phyloP scores from a whole-genome alignment of 2,329 filamentous ascomycete species.

The Aspergillus terreus region DNA sequence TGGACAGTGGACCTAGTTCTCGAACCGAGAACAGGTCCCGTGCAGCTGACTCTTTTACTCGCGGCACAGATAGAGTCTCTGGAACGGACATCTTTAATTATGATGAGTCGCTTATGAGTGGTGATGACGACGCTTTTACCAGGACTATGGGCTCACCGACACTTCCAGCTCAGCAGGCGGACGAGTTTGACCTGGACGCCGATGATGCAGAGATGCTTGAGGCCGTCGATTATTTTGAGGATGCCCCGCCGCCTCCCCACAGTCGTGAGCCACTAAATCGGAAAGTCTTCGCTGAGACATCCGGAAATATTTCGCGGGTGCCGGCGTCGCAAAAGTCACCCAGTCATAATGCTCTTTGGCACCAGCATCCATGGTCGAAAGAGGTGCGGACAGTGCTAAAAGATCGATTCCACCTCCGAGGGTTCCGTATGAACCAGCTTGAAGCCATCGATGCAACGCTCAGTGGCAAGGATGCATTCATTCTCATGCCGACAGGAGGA shows the following conservation, averaged over 20 bases:
- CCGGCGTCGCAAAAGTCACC: conserved; percentile 31
- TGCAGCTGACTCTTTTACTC: conserved; percentile 2
- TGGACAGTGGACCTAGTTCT: neutral
- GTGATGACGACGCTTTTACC: conserved; percentile 29
- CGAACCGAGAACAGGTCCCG: conserved; percentile 2
- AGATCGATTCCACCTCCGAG: conserved; percentile 76
- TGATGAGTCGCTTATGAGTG: conserved; percentile 19
- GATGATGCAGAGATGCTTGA: conserved; percentile 47
- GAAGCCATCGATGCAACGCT: conserved; percentile 95
- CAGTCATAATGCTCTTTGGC: conserved; percentile 43
- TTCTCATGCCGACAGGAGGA: conserved; percentile 96
- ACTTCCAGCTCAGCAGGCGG: conserved; percentile 17
- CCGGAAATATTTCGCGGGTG: conserved; percentile 33
- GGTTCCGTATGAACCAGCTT: conserved; percentile 86
- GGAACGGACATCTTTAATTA: conserved; percentile 11
- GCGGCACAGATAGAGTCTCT: conserved; percentile 2
- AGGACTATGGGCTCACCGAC: conserved; percentile 41
- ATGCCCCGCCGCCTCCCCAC: conserved; percentile 16
- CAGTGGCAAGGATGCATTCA: conserved; percentile 81
- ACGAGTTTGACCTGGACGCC: conserved; percentile 42
- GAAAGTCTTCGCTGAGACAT: conserved; percentile 39
- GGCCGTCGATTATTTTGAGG: conserved; percentile 35
- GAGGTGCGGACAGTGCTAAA: conserved; percentile 80
- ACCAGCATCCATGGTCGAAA: conserved; percentile 72
- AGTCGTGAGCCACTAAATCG: conserved; percentile 22